These are phyloP conservation scores for Neckera pumila DNA, from an alignment of 225 moss, liverwort and hornwort species.

Conservation along the genomic window DNA sequence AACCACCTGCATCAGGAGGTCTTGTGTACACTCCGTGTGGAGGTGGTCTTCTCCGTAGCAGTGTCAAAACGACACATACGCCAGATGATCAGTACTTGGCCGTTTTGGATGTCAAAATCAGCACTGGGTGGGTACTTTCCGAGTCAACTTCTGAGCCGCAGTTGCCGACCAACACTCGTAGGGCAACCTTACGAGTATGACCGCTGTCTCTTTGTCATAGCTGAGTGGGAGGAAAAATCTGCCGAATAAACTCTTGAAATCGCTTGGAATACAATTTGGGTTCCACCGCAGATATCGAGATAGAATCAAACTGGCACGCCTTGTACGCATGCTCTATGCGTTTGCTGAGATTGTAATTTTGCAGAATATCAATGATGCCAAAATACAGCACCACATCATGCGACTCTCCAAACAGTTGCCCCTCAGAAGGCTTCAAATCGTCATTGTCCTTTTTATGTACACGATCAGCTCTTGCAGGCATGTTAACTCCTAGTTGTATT, in stretches of 20 bases:
- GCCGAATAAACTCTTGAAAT: conserved; percentile 90
- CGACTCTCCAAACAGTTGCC: conserved; percentile 87
- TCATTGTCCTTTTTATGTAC: conserved; percentile 40
- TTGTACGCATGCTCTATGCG: conserved; percentile 98
- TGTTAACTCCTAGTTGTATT: conserved; percentile 96
- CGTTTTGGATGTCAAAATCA: conserved; percentile 5
- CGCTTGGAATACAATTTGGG: conserved; percentile 93
- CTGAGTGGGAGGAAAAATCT: conserved; percentile 78
- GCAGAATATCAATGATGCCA: conserved; percentile 98
- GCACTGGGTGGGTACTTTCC: background rate
- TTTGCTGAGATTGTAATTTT: conserved; percentile 94
- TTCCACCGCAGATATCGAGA: conserved; percentile 97
- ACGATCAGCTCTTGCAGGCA: conserved; percentile 97
- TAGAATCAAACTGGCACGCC: conserved; percentile 85
- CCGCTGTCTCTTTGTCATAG: conserved; percentile 18
- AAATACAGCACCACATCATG: conserved; percentile 99
- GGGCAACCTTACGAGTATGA: background rate
- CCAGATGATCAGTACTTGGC: conserved; percentile 13
- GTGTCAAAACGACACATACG: conserved; percentile 1
- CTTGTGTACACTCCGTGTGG: background rate
- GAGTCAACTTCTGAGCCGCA: background rate
- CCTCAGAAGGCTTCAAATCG: conserved; percentile 53
- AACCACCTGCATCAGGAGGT: conserved; percentile 5
- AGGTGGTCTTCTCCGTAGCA: background rate
- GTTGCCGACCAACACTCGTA: background rate